Evolutionary conservation across 305 asterid species (phyloP), one percentile per base, ranked within the genome.

Genomic region (Rubia balearica): DNA sequence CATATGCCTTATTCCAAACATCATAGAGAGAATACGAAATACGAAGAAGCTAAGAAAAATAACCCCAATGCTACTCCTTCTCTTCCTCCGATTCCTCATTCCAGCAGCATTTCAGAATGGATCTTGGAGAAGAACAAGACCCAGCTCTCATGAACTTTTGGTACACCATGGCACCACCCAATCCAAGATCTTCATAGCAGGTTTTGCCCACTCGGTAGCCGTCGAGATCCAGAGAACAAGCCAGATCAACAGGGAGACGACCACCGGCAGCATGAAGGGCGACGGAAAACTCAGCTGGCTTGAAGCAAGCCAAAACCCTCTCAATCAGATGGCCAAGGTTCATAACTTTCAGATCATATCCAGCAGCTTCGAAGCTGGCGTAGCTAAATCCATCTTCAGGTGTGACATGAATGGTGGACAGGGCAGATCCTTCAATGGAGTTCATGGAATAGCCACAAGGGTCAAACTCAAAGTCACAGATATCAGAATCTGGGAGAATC

Each of bases 371-470:
- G 78, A 91, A 89, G 81, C 98, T 91, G 0, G 98, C 96, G 12
- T 89, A 91, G 57, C 96, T 91, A 67, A 91, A 91, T 38, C 96
- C 96, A 60, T 91, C 96, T 72, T 91, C 96, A 0, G 98, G 98
- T 0, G 98, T 91, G 51, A 91, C 86, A 61, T 91, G 98, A 46
- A 91, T 91, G 48, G 98, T 88, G 6, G 96, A 89, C 6, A 89
- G 36, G 0, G 96, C 96, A 62, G 70, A 67, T 53, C 80, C 96
- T 79, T 91, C 96, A 17, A 91, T 81, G 12, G 96, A 88, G 68
- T 91, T 91, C 96, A 91, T 91, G 59, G 97, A 91, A 70, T 91
- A 91, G 33, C 98, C 98, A 73, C 98, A 91, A 0, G 98, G 98
- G 40, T 89, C 98, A 59, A 91, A 91, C 81, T 88, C 96, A 56